These are phyloP conservation scores for Chaetomium olivaceum DNA, from an alignment of 2,329 filamentous ascomycete genomes.

Conservation along the genomic window DNA sequence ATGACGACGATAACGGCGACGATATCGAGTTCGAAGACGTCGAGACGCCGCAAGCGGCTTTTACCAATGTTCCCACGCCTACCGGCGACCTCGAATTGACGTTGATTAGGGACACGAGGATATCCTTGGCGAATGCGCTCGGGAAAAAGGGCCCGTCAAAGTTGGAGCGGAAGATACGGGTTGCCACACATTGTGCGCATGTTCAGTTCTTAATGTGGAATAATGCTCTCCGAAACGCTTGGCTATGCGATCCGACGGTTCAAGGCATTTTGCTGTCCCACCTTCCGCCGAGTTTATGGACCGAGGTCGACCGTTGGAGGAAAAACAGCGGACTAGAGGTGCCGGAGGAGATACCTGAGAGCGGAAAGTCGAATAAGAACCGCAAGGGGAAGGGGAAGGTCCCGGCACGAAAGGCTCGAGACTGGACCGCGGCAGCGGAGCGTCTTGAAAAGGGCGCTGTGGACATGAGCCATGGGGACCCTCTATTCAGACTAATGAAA, in stretches of 20 bases:
- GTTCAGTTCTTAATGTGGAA: slow-evolving; percentile 87
- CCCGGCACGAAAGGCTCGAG: slow-evolving; percentile 47
- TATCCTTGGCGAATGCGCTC: slow-evolving; percentile 62
- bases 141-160: slow-evolving; percentile 86
- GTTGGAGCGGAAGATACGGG: slow-evolving; percentile 74
- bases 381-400: slow-evolving; percentile 36
- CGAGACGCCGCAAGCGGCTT: slow-evolving; percentile 40
- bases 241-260: slow-evolving; percentile 75
- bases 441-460: slow-evolving; percentile 68
- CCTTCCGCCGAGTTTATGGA: slow-evolving; percentile 65
- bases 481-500: slow-evolving; percentile 73
- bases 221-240: slow-evolving; percentile 81
- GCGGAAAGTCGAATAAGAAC: slow-evolving; percentile 15
- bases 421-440: slow-evolving; percentile 73
- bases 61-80: slow-evolving; percentile 49
- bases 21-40: slow-evolving; percentile 66
- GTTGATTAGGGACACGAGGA: slow-evolving; percentile 58
- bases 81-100: slow-evolving; percentile 74
- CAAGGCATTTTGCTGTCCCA: slow-evolving; percentile 76
- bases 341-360: slow-evolving; percentile 42
- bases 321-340: slow-evolving; percentile 63
- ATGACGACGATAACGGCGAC: slow-evolving; percentile 58
- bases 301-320: slow-evolving; percentile 73
- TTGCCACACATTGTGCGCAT: slow-evolving; percentile 82
- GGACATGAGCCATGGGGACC: slow-evolving; percentile 81